phyloP scores from a whole-genome alignment of 208 protist genomes.

The Crithidia fasciculata region DNA sequence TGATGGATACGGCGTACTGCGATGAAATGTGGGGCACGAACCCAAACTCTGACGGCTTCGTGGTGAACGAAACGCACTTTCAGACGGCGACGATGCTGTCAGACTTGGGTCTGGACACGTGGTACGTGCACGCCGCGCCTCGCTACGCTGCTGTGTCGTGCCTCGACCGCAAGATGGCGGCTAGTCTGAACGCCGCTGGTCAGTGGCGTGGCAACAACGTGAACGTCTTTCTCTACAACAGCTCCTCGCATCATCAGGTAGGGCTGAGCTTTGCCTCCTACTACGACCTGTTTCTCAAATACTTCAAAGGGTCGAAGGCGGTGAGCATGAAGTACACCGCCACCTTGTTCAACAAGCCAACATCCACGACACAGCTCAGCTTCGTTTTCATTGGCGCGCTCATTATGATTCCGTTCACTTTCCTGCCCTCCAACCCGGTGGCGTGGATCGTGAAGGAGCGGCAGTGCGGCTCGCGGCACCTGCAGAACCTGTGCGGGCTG shows the following conservation, averaged over 20 bases:
- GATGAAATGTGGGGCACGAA: conserved; percentile 2
- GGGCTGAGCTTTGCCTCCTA: conserved; percentile 11
- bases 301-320: not conserved
- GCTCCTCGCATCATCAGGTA: conserved; percentile 18
- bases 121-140: conserved; percentile 19
- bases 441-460: conserved; percentile 80
- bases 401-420: conserved; percentile 67
- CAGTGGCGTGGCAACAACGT: conserved; percentile 2
- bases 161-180: conserved; percentile 10
- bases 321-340: not conserved
- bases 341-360: not conserved
- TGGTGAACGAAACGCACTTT: conserved; percentile 2
- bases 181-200: conserved; percentile 3
- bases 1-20: not conserved
- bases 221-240: conserved; percentile 39
- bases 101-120: conserved; percentile 32
- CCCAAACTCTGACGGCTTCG: not conserved
- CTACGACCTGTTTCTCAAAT: conserved; percentile 5
- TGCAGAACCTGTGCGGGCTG: conserved; percentile 79
- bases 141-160: conserved; percentile 32
- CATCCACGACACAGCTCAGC: not conserved
- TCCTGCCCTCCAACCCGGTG: conserved; percentile 57
- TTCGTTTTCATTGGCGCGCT: conserved; percentile 32
- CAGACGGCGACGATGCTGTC: not conserved
- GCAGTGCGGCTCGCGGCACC: conserved; percentile 61